Base-by-base conservation (phyloP, 2,329 filamentous ascomycete genomes). In the Scedosporium dehoogii region DNA sequence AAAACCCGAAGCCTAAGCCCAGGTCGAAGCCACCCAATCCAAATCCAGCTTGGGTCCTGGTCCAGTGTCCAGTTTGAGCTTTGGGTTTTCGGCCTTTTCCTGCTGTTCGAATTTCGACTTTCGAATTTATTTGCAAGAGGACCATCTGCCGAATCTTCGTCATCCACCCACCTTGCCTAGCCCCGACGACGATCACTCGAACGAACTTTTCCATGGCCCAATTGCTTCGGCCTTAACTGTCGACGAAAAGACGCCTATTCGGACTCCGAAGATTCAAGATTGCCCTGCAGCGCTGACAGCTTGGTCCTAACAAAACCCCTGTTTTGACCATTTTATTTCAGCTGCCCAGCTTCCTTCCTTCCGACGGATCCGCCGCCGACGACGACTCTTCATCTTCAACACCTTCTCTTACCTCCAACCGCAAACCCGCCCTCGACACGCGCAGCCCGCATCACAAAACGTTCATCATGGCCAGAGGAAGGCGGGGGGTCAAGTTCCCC, bases 401-500 rank as follows among this genome's bases (percentile, higher is more conserved):
- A 6, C n/a, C 21, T 14, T 16, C 23, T 27, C 23, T 48, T n/a
- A 7, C 44, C 7, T 23, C 10, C 6, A 55, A 55, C 23, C 18
- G 12, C 51, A 21, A 21, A 7, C 12, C 18, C 51, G 4, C 51
- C 27, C 18, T 33, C 55, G 55, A 58, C 25, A 27, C 23, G 33
- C 9, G 33, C 33, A 12, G 10, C 23, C 51, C 9, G 4, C 18
- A 23, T 55, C 23, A 53, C 46, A 60, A 60, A 14, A 1, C 44
- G 6, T 12, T 44, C 66, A 63, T 65, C 65, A 76, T 76, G 73
- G 70, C 69, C 60, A 71, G 73, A 65, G 70, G 74, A 66, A 75
- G 74, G 72, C 78, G 81, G 71, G 81, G 81, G 69, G 81, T 84
- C 64, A 78, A 80, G 66, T 84, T 84, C 72, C 80, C 80, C 67